Conservation (phyloP, 2,329 filamentous ascomycete genomes). For the Epichloe uncinata region DNA sequence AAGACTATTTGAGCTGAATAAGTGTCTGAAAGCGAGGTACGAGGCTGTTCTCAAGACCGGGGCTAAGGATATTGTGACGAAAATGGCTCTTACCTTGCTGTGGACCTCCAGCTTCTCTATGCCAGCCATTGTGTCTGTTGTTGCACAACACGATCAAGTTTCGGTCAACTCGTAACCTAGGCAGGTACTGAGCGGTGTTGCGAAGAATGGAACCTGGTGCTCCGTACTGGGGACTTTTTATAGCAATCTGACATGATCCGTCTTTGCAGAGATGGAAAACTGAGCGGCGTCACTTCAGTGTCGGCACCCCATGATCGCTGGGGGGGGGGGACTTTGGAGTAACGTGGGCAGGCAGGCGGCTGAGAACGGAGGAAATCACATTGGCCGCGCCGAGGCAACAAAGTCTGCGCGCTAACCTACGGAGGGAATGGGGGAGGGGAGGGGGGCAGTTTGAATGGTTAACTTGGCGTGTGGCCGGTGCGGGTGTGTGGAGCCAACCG, state of each 20-base stretch:
- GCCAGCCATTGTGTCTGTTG: conserved; percentile 53
- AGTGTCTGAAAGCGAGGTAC: neutral
- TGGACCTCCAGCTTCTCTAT: conserved; percentile 97
- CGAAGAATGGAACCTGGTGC: neutral
- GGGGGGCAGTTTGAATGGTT: too few species aligned
- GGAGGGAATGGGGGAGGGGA: too few species aligned
- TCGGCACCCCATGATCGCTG: neutral
- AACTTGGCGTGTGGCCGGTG: too few species aligned
- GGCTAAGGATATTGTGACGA: neutral
- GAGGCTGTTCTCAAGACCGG: conserved; percentile 2
- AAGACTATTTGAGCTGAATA: conserved; percentile 51
- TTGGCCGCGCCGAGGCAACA: too few species aligned
- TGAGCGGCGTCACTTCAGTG: neutral
- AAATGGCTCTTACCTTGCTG: conserved; percentile 56
- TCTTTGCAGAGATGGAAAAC: neutral
- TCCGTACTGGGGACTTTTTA: neutral
- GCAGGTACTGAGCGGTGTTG: neutral
- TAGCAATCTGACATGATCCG: neutral
- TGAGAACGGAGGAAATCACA: neutral
- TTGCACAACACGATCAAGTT: neutral
- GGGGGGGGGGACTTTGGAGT: too few species aligned
- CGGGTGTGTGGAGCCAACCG: too few species aligned
- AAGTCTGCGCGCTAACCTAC: too few species aligned
- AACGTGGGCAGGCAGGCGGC: too few species aligned
- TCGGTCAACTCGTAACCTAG: neutral